Percentiles rank a stretch among this genome's conserved stretches.
Conservation (phyloP, 352 stramenopile genomes). For the Phytophthora cactorum region DNA sequence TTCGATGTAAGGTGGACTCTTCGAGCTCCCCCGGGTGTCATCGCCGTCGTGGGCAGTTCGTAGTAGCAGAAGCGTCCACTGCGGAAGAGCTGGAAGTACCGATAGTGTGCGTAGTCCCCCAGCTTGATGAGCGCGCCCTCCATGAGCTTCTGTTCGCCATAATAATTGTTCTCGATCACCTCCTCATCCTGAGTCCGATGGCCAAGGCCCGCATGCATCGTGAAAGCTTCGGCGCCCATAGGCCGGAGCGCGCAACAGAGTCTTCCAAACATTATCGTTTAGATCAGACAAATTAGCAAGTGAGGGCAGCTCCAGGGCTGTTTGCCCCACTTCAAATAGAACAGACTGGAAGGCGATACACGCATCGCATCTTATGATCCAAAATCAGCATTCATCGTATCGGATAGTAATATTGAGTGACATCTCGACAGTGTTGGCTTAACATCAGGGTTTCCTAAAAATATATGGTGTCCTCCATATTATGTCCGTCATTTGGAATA, state of each 20-base stretch:
- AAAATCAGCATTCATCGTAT: too few species aligned
- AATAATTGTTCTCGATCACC: neutral
- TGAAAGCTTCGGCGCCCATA: slow-evolving; percentile 20
- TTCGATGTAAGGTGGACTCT: slow-evolving; percentile 66
- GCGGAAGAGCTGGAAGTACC: slow-evolving; percentile 70
- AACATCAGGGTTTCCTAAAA: too few species aligned
- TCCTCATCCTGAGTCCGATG: neutral
- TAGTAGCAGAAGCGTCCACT: neutral
- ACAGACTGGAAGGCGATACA: too few species aligned
- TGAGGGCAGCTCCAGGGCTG: too few species aligned
- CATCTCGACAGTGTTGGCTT: too few species aligned
- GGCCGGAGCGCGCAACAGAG: slow-evolving; percentile 7
- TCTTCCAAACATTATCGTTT: slow-evolving; percentile 12
- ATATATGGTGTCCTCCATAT: too few species aligned
- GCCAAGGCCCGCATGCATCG: neutral
- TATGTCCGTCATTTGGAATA: too few species aligned
- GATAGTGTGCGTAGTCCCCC: slow-evolving; percentile 79
- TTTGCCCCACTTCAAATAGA: too few species aligned
- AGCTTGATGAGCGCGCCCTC: slow-evolving; percentile 81
- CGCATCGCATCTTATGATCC: too few species aligned
- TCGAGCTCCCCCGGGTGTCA: slow-evolving; percentile 17
- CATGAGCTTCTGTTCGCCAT: slow-evolving; percentile 62
- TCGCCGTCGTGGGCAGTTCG: slow-evolving; percentile 49
- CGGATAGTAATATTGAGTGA: too few species aligned
- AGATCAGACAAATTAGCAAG: neutral